phyloP scores from a whole-genome alignment of 345 rosid species.

The Theobroma cacao region DNA sequence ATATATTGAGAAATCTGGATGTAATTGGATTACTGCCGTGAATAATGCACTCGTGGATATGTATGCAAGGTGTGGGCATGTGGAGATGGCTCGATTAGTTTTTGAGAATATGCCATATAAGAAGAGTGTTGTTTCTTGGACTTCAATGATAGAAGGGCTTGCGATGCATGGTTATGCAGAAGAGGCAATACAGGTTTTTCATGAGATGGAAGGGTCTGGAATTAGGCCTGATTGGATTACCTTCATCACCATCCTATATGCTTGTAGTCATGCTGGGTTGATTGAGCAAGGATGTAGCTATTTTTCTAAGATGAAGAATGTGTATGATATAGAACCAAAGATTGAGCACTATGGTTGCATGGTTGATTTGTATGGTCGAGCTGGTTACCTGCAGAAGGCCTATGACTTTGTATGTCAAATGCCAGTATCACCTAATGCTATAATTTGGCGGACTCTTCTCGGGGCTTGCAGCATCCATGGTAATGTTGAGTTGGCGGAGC shows the following conservation, averaged over 20 bases:
- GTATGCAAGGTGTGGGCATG: slow-evolving; percentile 40
- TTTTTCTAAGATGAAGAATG: slow-evolving; percentile 30
- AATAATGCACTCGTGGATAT: slow-evolving; percentile 40
- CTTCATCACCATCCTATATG: slow-evolving; percentile 30
- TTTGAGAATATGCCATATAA: slow-evolving; percentile 2
- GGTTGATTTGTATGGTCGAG: slow-evolving; percentile 47
- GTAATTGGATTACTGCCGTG: slow-evolving; percentile 32
- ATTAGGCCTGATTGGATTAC: slow-evolving; percentile 34
- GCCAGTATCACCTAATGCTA: slow-evolving; percentile 32
- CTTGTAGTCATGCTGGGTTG: slow-evolving; percentile 47
- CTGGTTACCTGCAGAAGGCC: slow-evolving; percentile 39
- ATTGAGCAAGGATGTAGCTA: slow-evolving; percentile 34
- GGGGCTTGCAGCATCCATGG: slow-evolving; percentile 47
- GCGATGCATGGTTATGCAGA: slow-evolving; percentile 44
- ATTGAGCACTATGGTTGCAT: slow-evolving; percentile 33
- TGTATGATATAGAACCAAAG: slow-evolving; percentile 32
- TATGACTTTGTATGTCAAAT: slow-evolving; percentile 34
- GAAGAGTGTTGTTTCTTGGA: slow-evolving; percentile 34
- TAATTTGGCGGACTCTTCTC: slow-evolving; percentile 47
- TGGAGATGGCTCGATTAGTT: slow-evolving; percentile 36
- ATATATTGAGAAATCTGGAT: slow-evolving; percentile 45
- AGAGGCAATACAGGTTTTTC: slow-evolving; percentile 32
- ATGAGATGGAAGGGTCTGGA: slow-evolving; percentile 34
- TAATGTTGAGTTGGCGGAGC: slow-evolving; percentile 36
- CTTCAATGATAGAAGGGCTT: slow-evolving; percentile 39